These are phyloP conservation scores for Ichthyophonus hoferi DNA, from an alignment of 208 protist species.

Conservation along the genomic window DNA sequence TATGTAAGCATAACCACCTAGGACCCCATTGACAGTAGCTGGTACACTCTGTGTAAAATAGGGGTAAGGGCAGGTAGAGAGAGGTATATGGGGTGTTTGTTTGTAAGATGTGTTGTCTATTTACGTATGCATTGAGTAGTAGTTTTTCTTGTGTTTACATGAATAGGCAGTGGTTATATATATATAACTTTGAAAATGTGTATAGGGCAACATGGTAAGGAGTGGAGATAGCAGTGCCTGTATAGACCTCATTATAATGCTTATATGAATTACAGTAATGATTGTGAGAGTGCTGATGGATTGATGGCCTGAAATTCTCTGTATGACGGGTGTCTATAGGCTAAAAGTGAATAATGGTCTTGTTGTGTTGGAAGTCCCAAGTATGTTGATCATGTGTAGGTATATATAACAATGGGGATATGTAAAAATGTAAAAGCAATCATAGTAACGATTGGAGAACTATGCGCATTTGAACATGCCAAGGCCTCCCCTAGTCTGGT, in stretches of 20 bases:
- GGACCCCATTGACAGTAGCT: conserved; percentile 22
- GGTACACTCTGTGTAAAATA: conserved; percentile 10
- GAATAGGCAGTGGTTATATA: not conserved
- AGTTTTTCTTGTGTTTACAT: not conserved
- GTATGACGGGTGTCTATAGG: too few species aligned
- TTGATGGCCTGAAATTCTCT: too few species aligned
- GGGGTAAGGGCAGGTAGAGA: not conserved
- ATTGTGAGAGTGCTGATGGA: too few species aligned
- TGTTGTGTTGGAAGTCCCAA: too few species aligned
- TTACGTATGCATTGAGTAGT: too few species aligned
- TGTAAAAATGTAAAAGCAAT: not conserved
- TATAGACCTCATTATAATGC: too few species aligned
- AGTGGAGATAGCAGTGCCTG: too few species aligned
- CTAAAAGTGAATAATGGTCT: too few species aligned
- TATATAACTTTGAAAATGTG: not conserved
- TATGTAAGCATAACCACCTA: conserved; percentile 26
- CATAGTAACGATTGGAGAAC: not conserved
- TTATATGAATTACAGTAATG: too few species aligned
- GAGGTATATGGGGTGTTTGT: not conserved
- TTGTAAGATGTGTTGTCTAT: too few species aligned
- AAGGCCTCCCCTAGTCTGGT: too few species aligned
- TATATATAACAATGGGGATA: not conserved
- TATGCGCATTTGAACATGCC: not conserved
- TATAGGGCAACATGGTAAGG: too few species aligned
- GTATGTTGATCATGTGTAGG: not conserved